phyloP scores from a whole-genome alignment of 768 basidiomycete species.

The Rhodosporidiobolus sp. region DNA sequence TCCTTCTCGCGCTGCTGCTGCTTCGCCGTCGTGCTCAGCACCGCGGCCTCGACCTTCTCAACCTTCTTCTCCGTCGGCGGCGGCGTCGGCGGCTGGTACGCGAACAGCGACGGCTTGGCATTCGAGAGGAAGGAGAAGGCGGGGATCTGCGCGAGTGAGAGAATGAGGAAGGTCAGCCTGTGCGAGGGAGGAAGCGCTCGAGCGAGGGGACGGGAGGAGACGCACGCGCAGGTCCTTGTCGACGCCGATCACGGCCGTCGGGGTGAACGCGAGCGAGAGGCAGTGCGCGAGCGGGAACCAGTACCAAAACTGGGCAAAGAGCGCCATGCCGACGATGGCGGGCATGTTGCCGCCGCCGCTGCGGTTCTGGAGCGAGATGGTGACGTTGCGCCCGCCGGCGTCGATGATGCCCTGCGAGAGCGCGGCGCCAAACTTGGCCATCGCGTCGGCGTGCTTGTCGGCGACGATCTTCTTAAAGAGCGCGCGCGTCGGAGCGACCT shows the following conservation, averaged over 20 bases:
- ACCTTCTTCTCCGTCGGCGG: constrained; percentile 89
- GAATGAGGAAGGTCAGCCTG: constrained; percentile 16
- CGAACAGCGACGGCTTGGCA: constrained; percentile 83
- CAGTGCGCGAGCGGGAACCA: constrained; percentile 98
- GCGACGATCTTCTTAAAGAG: constrained; percentile 82
- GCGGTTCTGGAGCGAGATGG: constrained; percentile 86
- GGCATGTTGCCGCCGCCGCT: constrained; percentile 89
- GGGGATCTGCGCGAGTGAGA: constrained; percentile 61
- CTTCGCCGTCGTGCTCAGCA: constrained; percentile 93
- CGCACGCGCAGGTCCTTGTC: constrained; percentile 77
- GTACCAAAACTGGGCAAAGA: constrained; percentile 99
- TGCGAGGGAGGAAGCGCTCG: not conserved
- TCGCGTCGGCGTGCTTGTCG: constrained; percentile 98
- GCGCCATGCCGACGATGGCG: constrained; percentile 93
- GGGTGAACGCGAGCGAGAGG: constrained; percentile 85
- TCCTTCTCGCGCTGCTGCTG: constrained; percentile 93
- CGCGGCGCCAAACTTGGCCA: constrained; percentile 96
- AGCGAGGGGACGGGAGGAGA: not conserved
- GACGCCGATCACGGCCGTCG: constrained; percentile 90
- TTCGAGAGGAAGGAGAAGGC: constrained; percentile 89
- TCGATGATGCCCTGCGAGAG: constrained; percentile 96
- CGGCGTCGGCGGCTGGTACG: constrained; percentile 80
- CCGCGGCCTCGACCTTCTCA: constrained; percentile 87
- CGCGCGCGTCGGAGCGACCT: constrained; percentile 72
- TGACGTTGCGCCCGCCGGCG: constrained; percentile 93